These are phyloP conservation scores for Saposhnikovia divaricata DNA, from an alignment of 129 eudicot genomes.

Conservation along the genomic window DNA sequence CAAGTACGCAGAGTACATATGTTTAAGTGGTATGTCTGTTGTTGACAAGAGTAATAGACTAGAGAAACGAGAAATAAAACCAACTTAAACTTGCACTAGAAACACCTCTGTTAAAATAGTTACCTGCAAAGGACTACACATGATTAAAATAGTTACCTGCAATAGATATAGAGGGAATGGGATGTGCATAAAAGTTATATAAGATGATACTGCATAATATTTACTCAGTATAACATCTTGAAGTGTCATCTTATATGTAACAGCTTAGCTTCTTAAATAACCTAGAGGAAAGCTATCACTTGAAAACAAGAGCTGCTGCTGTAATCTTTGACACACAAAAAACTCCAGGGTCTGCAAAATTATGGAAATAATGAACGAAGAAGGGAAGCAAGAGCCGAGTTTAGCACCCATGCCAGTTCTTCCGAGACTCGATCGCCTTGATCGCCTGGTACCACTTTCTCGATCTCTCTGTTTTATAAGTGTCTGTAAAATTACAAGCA, in stretches of 20 bases:
- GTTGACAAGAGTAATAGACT: too few species aligned
- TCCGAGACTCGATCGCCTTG: slow-evolving; percentile 66
- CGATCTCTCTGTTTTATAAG: background rate
- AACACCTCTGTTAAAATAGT: background rate
- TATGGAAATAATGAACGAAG: slow-evolving; percentile 22
- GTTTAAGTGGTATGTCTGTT: background rate
- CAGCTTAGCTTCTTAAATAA: slow-evolving; percentile 4
- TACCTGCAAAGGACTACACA: background rate
- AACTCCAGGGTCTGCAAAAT: background rate
- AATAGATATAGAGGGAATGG: background rate
- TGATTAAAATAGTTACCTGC: background rate
- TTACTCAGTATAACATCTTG: background rate
- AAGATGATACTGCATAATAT: background rate
- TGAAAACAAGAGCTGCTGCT: background rate
- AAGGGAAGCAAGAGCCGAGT: slow-evolving; percentile 19
- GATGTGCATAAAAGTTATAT: background rate
- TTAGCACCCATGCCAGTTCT: slow-evolving; percentile 47
- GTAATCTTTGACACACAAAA: background rate
- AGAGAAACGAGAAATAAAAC: too few species aligned
- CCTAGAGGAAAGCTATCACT: background rate
- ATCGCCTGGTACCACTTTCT: slow-evolving; percentile 39
- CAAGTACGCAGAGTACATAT: background rate
- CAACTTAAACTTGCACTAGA: background rate
- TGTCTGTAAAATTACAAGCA: background rate
- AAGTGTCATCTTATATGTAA: slow-evolving; percentile 2